These are phyloP conservation scores for Fusarium pseudograminearum DNA, from an alignment of 2,329 filamentous ascomycete species.

Conservation along the genomic window DNA sequence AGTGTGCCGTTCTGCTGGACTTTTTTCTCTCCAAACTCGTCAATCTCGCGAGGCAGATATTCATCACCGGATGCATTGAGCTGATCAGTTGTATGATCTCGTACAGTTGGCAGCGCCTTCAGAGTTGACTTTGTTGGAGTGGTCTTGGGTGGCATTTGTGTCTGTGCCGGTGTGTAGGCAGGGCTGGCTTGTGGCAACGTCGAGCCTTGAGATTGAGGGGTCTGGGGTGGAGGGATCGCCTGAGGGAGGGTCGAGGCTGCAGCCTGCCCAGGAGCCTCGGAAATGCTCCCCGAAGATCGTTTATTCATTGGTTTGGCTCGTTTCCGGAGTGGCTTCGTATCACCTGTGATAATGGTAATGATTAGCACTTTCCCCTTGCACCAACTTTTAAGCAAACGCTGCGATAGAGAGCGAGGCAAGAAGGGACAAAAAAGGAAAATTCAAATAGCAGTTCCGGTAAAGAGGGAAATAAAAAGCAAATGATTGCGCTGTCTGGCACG, in stretches of 20 bases:
- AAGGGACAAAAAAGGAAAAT: conserved; percentile 47
- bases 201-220: conserved; percentile 64
- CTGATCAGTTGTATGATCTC: conserved; percentile 97
- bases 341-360: conserved; percentile 56
- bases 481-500: conserved; percentile 29
- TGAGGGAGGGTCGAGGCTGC: conserved; percentile 59
- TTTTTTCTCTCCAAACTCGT: conserved; percentile 95
- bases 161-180: conserved; percentile 55
- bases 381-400: not conserved
- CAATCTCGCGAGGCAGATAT: conserved; percentile 92
- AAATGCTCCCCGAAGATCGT: conserved; percentile 62
- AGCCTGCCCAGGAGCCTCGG: conserved; percentile 69
- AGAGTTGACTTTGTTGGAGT: conserved; percentile 86
- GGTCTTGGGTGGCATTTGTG: conserved; percentile 76
- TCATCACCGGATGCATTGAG: conserved; percentile 90
- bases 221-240: conserved; percentile 63
- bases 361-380: conserved; percentile 36
- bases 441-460: conserved; percentile 44
- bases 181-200: conserved; percentile 59
- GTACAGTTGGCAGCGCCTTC: conserved; percentile 93
- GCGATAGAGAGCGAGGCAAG: conserved; percentile 48
- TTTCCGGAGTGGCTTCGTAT: conserved; percentile 63
- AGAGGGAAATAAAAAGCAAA: conserved; percentile 21
- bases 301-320: conserved; percentile 73
- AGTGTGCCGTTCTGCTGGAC: conserved; percentile 86